phyloP scores from a whole-genome alignment of 2,329 filamentous ascomycete genomes.

The Pseudocercospora macadamiae region DNA sequence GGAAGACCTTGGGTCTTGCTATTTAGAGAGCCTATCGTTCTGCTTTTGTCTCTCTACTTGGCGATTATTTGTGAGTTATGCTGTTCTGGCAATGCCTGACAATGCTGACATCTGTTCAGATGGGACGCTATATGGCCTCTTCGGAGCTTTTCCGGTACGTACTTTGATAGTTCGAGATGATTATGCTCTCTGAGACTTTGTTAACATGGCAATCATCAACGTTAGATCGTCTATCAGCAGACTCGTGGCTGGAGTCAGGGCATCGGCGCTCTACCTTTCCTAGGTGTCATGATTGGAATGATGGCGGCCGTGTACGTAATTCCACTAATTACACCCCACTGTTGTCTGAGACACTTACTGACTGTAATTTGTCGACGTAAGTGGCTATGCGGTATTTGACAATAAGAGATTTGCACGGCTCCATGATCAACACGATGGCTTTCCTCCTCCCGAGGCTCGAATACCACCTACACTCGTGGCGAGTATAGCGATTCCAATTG shows the following conservation, averaged over 20 bases:
- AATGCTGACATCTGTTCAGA: no score
- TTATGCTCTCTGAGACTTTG: no score
- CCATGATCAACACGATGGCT: conserved; percentile 51
- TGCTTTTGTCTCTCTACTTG: conserved; percentile 66
- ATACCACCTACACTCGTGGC: conserved; percentile 64
- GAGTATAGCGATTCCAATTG: conserved; percentile 61
- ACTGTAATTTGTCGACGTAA: no score
- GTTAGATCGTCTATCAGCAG: conserved; percentile 67
- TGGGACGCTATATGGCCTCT: conserved; percentile 53
- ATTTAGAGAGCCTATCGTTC: conserved; percentile 69
- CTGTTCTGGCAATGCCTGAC: no score
- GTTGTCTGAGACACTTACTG: no score
- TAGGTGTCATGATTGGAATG: conserved; percentile 70
- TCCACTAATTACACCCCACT: no score
- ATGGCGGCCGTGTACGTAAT: conserved; percentile 58
- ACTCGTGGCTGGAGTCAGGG: conserved; percentile 62
- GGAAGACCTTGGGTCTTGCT: conserved; percentile 69
- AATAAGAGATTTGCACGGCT: conserved; percentile 57
- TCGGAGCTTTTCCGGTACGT: conserved; percentile 51
- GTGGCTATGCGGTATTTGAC: conserved; percentile 49
- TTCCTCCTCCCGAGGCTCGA: conserved; percentile 66
- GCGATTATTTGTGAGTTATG: conserved; percentile 52
- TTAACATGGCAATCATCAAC: no score
- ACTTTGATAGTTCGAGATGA: no score
- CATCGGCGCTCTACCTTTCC: conserved; percentile 64